Percentiles rank a stretch among this genome's conserved stretches.
Conservation (phyloP, 73 alveolate genomes). For the Tetrahymena borealis region DNA sequence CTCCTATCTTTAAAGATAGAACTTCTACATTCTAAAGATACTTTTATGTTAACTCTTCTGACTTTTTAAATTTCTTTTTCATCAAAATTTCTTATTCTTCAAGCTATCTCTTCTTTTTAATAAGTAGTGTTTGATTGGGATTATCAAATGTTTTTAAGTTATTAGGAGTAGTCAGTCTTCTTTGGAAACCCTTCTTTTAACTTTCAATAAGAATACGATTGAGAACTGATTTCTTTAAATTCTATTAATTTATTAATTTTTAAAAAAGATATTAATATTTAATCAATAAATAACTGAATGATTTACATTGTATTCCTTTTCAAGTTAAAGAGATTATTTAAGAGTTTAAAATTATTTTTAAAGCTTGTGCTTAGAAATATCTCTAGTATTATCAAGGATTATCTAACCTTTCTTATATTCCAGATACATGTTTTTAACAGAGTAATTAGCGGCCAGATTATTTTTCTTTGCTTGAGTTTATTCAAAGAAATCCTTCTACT, state of each 20-base stretch:
- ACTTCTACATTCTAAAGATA: background rate
- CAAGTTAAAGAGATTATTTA: background rate
- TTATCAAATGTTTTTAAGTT: background rate
- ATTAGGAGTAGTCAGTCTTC: background rate
- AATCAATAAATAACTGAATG: background rate
- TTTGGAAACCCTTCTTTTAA: background rate
- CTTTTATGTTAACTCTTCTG: background rate
- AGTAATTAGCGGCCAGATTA: background rate
- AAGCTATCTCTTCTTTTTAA: background rate
- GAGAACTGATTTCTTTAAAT: background rate
- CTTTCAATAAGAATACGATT: background rate
- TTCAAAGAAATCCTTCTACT: background rate
- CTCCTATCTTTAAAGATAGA: background rate
- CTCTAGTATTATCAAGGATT: background rate
- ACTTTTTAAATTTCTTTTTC: background rate
- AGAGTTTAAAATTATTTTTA: background rate
- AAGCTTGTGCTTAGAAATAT: background rate
- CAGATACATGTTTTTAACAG: background rate
- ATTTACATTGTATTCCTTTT: background rate
- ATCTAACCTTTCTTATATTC: background rate
- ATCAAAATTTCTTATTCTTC: background rate
- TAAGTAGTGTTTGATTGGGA: background rate
- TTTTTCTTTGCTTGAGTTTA: background rate
- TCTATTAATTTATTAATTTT: no score
- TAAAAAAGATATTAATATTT: background rate